A percentile compares a stretch with the other conserved stretches of the same genome.
Evolutionary conservation across 805 yeast species (phyloP).

Genomic region (Metschnikowia gruessii): DNA sequence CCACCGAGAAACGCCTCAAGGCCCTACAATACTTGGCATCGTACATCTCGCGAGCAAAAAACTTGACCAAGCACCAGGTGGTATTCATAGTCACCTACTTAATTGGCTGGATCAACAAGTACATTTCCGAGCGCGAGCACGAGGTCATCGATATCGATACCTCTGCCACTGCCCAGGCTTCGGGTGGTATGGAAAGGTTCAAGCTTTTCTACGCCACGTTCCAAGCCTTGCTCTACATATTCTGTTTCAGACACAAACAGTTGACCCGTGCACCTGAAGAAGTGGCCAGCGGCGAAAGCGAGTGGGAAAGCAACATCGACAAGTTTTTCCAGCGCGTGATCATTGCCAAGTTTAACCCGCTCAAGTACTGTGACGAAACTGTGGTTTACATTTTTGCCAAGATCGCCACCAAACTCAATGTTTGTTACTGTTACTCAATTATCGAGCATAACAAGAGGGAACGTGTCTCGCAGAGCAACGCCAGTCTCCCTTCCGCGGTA

Average conservation of each 20-base stretch:
- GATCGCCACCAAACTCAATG: constrained; percentile 83
- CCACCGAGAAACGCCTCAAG: constrained; percentile 73
- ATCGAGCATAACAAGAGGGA: constrained; percentile 86
- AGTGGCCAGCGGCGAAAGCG: constrained; percentile 25
- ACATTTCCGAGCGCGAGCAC: constrained; percentile 76
- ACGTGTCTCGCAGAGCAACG: constrained; percentile 47
- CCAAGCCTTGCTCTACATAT: constrained; percentile 86
- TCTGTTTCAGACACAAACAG: constrained; percentile 77
- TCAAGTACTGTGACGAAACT: constrained; percentile 89
- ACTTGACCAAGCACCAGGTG: constrained; percentile 67
- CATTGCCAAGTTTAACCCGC: constrained; percentile 86
- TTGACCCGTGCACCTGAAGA: constrained; percentile 40
- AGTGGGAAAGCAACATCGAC: constrained; percentile 80
- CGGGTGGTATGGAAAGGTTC: constrained; percentile 84
- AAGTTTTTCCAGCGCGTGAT: constrained; percentile 83
- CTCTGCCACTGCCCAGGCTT: constrained; percentile 20
- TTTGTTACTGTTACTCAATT: constrained; percentile 89
- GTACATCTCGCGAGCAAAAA: constrained; percentile 81
- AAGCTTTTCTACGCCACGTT: constrained; percentile 86
- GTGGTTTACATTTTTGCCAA: constrained; percentile 93
- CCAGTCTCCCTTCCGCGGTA: constrained; percentile 30
- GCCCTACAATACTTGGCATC: constrained; percentile 91
- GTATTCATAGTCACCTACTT: constrained; percentile 79
- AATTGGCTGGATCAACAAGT: constrained; percentile 79
- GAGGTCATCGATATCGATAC: constrained; percentile 56